Evolutionary conservation across 768 basidiomycete genomes (phyloP), one percentile per base, ranked within the genome.

Genomic region (Tricholoma hemisulphureum): DNA sequence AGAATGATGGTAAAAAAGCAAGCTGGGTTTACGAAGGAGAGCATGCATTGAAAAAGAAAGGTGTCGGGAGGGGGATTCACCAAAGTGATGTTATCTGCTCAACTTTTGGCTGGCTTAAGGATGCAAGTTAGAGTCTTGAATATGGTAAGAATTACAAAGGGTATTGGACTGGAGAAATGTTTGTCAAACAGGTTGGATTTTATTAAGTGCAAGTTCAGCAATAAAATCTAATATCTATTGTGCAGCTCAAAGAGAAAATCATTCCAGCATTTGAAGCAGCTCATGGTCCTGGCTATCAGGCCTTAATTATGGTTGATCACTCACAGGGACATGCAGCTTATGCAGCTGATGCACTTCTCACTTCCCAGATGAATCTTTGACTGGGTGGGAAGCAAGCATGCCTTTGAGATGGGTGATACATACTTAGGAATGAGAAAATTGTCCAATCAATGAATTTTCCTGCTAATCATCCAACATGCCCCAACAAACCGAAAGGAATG

Each of bases 131-230:
- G 56, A 59, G 58, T 13, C 50, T 76, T 7, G 73, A 78, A 45
- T 78, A 79, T 67, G 76, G 76, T 2, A 79, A 78, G 53, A 77
- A 75, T 62, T 71, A 79, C 57, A 69, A 69, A 51, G n/a, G n/a
- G n/a, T n/a, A n/a, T n/a, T 73, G 74, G 73, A 71, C 53, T 10
- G 69, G 73, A 2, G 65, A 72, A 51, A 67, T n/a, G 2, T 73
- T 56, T 49, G 61, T 57, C 49, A 60, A 60, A 51, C 61, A 62
- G 55, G 55, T 60, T 8, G 6, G 43, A 23, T 56, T 26, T 41
- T 21, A 35, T 35, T 35, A 35, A 35, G 2, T 35, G 34, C n/a
- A n/a, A n/a, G n/a, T n/a, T n/a, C n/a, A n/a, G n/a, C n/a, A n/a
- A n/a, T n/a, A n/a, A n/a, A n/a, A 35, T 35, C 34, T 35, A 2